Conservation (phyloP, 148 eudicot species). For the Rhododendron ovatum region DNA sequence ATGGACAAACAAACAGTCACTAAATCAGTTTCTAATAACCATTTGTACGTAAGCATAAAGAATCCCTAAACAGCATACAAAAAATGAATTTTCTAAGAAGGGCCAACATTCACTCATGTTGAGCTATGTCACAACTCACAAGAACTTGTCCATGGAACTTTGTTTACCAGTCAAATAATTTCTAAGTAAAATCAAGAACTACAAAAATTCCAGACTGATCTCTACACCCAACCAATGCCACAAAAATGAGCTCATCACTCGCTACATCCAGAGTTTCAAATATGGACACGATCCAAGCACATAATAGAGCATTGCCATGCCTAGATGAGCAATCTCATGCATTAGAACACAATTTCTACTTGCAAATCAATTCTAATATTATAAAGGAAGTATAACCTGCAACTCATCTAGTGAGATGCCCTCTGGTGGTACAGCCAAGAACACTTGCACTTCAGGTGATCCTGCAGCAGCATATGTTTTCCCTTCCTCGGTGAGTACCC, state of each 20-base stretch:
- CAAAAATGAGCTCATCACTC: background rate
- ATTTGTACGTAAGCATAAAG: background rate
- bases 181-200: background rate
- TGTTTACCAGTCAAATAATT: background rate
- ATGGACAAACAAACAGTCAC: background rate
- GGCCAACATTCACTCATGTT: background rate
- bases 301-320: background rate
- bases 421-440: constrained; percentile 69
- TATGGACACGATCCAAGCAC: background rate
- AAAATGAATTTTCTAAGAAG: background rate
- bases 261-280: background rate
- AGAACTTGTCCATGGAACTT: background rate
- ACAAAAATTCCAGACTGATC: background rate
- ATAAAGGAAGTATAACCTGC: constrained; percentile 39
- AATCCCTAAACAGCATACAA: background rate
- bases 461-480: constrained; percentile 59
- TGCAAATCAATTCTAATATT: background rate
- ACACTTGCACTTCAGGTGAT: constrained; percentile 77
- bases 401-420: constrained; percentile 66
- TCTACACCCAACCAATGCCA: background rate
- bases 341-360: background rate
- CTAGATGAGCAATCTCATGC: background rate
- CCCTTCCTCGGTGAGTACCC: constrained; percentile 82
- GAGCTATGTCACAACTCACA: background rate
- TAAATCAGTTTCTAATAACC: background rate